These are phyloP conservation scores for Thalassia testudinum DNA, from an alignment of 116 monocot genomes.

Conservation along the genomic window DNA sequence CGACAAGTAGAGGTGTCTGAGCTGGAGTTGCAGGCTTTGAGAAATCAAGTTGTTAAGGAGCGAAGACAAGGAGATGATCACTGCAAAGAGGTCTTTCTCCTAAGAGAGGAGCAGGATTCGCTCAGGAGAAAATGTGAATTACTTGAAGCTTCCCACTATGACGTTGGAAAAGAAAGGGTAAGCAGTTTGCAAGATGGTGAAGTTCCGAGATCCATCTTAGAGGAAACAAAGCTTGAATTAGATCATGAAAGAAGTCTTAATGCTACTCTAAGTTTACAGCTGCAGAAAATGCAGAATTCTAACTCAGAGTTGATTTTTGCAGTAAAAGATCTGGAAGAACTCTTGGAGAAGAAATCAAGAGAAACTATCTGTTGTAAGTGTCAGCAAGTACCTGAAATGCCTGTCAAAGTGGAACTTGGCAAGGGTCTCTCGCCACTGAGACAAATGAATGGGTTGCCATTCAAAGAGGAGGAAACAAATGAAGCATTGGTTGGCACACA, in stretches of 20 bases:
- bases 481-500: conserved; percentile 15
- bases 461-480: background rate
- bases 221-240: conserved; percentile 77
- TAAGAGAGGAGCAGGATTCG: conserved; percentile 69
- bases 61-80: conserved; percentile 39
- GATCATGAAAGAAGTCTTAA: conserved; percentile 65
- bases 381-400: background rate
- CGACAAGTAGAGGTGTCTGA: conserved; percentile 54
- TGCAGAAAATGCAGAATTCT: conserved; percentile 76
- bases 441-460: too few species aligned
- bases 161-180: conserved; percentile 1
- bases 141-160: conserved; percentile 25
- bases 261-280: conserved; percentile 57
- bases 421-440: too few species aligned
- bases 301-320: conserved; percentile 76
- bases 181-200: conserved; percentile 21
- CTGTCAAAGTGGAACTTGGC: too few species aligned
- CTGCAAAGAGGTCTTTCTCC: conserved; percentile 31
- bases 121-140: conserved; percentile 56
- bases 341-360: conserved; percentile 42
- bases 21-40: conserved; percentile 69
- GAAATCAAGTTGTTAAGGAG: conserved; percentile 72
- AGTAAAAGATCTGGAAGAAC: conserved; percentile 65
- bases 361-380: conserved; percentile 13
- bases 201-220: conserved; percentile 25